Conservation (phyloP, 169 alveolate species). For the Cryptosporidium tyzzeri region DNA sequence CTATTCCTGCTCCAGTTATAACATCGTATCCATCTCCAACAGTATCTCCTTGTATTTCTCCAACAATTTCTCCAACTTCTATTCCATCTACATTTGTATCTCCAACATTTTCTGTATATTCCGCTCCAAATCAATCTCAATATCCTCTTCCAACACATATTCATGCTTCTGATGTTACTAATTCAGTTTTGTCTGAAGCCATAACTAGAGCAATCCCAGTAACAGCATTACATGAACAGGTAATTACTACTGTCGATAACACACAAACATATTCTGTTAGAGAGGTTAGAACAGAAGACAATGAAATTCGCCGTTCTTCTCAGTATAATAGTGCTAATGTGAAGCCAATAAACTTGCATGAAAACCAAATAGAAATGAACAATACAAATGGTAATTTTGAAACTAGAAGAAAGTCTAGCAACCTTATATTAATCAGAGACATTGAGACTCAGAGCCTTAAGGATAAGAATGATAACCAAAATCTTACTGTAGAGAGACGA, state of each 20-base stretch:
- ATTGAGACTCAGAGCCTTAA: not conserved
- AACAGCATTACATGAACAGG: not conserved
- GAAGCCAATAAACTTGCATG: not conserved
- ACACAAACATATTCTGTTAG: not conserved
- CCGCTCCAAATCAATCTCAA: not conserved
- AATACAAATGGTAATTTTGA: not conserved
- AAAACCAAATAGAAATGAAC: not conserved
- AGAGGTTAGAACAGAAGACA: not conserved
- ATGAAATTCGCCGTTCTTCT: not conserved
- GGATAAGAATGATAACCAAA: not conserved
- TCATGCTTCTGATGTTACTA: not conserved
- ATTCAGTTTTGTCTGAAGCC: not conserved
- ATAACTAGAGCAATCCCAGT: not conserved
- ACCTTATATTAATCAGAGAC: not conserved
- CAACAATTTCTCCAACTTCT: not conserved
- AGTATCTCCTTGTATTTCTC: not conserved
- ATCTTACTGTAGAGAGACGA: not conserved
- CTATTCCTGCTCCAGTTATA: not conserved
- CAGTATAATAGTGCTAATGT: not conserved
- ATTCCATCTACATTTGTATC: not conserved
- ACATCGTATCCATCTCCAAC: not conserved
- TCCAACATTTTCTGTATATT: not conserved
- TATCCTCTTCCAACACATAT: not conserved
- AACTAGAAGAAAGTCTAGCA: conserved; percentile 17
- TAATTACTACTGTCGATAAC: not conserved